These are phyloP conservation scores for Aegilops tauschii DNA, from an alignment of 176 grass and related monocot species.

Conservation along the genomic window DNA sequence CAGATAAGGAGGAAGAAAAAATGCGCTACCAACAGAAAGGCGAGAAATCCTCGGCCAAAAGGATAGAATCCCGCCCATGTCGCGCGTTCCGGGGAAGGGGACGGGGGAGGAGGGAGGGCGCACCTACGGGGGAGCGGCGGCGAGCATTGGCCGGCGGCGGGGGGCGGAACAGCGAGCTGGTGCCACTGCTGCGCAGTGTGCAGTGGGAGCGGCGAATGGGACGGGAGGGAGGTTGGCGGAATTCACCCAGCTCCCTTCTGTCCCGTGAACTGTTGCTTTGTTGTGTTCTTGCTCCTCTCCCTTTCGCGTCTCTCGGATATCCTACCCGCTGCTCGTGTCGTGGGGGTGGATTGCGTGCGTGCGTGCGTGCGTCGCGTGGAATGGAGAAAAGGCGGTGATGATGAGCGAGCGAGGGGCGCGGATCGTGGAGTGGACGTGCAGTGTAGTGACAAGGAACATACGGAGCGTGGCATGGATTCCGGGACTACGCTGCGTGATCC, in stretches of 20 bases:
- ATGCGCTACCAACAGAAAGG: neutral
- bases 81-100: neutral
- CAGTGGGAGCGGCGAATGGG: constrained; percentile 13
- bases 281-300: constrained; percentile 1
- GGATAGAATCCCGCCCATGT: neutral
- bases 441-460: neutral
- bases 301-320: neutral
- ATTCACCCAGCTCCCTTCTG: neutral
- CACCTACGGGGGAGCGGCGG: constrained; percentile 22
- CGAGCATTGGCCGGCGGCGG: constrained; percentile 16
- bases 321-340: constrained; percentile 22
- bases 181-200: neutral
- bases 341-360: neutral
- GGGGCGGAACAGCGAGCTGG: neutral
- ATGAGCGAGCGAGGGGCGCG: neutral
- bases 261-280: constrained; percentile 37
- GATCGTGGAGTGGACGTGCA: neutral
- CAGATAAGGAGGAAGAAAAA: neutral
- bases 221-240: constrained; percentile 18
- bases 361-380: constrained; percentile 14
- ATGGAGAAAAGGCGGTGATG: constrained; percentile 19
- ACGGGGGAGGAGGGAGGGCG: neutral
- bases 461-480: constrained; percentile 2
- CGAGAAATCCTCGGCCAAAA: neutral
- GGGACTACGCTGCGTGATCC: neutral